Evolutionary conservation across 345 rosid species (phyloP).

Genomic region (Mallotus nudiflorus): DNA sequence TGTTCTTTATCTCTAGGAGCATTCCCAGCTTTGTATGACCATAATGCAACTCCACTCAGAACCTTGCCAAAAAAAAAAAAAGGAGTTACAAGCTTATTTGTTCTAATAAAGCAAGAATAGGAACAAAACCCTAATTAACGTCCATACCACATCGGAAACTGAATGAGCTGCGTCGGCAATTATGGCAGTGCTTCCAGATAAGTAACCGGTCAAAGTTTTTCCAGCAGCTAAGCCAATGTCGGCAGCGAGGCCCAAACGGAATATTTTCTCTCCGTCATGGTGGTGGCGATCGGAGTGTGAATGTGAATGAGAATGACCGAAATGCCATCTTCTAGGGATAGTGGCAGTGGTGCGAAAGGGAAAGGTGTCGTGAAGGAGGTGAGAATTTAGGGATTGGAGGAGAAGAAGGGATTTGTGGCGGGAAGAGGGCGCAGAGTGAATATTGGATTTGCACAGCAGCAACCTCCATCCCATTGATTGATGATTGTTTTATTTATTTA

Average conservation of each 20-base stretch:
- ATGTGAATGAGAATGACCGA: conserved; percentile 53
- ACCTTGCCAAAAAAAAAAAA: conserved; percentile 38
- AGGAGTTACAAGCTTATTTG: no score
- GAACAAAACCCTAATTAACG: background rate
- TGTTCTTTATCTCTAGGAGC: conserved; percentile 90
- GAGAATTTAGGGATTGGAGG: conserved; percentile 26
- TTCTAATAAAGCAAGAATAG: no score
- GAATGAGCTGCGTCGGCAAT: conserved; percentile 81
- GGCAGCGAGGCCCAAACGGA: conserved; percentile 73
- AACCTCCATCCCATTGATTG: conserved; percentile 53
- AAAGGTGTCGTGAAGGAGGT: conserved; percentile 22
- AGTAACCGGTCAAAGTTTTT: conserved; percentile 61
- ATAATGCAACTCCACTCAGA: conserved; percentile 80
- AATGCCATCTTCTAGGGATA: conserved; percentile 66
- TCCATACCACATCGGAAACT: conserved; percentile 53
- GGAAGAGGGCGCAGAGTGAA: conserved; percentile 31
- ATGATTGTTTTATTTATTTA: background rate
- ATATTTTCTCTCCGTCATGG: conserved; percentile 55
- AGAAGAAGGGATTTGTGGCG: conserved; percentile 16
- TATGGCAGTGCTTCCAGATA: conserved; percentile 66
- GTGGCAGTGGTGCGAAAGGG: conserved; percentile 25
- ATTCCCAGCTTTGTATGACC: conserved; percentile 80
- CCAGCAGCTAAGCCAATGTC: conserved; percentile 59
- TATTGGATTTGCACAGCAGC: conserved; percentile 40
- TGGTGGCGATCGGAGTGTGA: conserved; percentile 31